Evolutionary conservation across 352 stramenopile genomes (phyloP).

Genomic region (Phytophthora cactorum): DNA sequence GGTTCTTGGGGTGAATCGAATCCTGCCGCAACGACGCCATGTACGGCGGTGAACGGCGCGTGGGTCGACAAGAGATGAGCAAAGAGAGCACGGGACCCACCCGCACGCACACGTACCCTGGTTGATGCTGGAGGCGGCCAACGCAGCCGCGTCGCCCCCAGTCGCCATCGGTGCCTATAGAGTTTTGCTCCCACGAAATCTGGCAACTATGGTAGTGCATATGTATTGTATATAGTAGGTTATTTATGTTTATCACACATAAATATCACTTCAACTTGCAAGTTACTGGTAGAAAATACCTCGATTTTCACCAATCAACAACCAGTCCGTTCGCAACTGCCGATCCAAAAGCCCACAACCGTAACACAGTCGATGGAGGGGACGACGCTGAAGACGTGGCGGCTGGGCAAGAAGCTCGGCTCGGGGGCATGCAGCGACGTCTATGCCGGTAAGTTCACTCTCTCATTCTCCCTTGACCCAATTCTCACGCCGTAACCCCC

Average conservation of each 20-base stretch:
- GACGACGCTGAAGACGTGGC: constrained; percentile 81
- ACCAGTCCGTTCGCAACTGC: constrained; percentile 1
- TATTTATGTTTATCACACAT: background rate
- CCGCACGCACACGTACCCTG: constrained; percentile 37
- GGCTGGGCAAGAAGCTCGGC: constrained; percentile 77
- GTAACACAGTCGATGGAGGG: constrained; percentile 51
- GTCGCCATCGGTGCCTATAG: constrained; percentile 24
- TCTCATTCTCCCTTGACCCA: background rate
- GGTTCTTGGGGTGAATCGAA: background rate
- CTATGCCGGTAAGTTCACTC: constrained; percentile 55
- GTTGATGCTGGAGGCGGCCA: constrained; percentile 50
- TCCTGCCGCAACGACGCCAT: constrained; percentile 2
- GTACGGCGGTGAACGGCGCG: background rate
- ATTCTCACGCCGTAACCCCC: constrained; percentile 1
- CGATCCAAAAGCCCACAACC: background rate
- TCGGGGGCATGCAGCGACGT: constrained; percentile 85
- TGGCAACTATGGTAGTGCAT: background rate
- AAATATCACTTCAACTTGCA: background rate
- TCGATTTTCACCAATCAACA: constrained; percentile 4
- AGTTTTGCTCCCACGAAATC: constrained; percentile 22
- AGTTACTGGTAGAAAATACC: background rate
- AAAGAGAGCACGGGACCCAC: background rate
- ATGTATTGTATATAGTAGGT: background rate
- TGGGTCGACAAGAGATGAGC: background rate
- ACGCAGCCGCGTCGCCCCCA: constrained; percentile 35